Evolutionary conservation across 345 rosid genomes (phyloP).

Genomic region (Trapa incisa): DNA sequence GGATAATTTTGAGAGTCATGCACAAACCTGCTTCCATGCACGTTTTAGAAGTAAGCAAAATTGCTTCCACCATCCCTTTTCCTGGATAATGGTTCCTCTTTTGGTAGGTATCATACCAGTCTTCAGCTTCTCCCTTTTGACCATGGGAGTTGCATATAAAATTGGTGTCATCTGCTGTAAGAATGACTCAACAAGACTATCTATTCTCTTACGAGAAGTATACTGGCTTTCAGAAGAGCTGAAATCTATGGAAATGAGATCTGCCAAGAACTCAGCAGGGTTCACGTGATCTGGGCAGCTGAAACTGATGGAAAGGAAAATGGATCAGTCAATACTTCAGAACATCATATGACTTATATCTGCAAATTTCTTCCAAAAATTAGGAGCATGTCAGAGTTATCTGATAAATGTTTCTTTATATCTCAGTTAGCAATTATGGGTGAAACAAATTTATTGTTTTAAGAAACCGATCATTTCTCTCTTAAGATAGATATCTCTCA

Average conservation of each 20-base stretch:
- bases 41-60: constrained; percentile 76
- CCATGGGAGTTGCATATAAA: constrained; percentile 60
- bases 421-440: background rate
- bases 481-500: background rate
- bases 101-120: constrained; percentile 19
- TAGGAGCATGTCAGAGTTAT: background rate
- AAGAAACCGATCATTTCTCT: background rate
- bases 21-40: constrained; percentile 87
- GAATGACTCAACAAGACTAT: constrained; percentile 78
- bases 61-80: constrained; percentile 80
- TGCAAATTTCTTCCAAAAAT: background rate
- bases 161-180: constrained; percentile 39
- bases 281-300: constrained; percentile 76
- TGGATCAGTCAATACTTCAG: constrained; percentile 9
- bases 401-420: background rate
- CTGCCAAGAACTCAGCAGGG: constrained; percentile 98
- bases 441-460: background rate
- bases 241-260: constrained; percentile 88
- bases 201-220: constrained; percentile 73
- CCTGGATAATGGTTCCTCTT: constrained; percentile 27
- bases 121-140: constrained; percentile 19
- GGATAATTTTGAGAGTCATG: constrained; percentile 10
- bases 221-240: constrained; percentile 68
- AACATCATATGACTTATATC: background rate
- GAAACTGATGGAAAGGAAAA: constrained; percentile 42